phyloP scores from a whole-genome alignment of 148 eudicot species.

The Diospyros kaki region DNA sequence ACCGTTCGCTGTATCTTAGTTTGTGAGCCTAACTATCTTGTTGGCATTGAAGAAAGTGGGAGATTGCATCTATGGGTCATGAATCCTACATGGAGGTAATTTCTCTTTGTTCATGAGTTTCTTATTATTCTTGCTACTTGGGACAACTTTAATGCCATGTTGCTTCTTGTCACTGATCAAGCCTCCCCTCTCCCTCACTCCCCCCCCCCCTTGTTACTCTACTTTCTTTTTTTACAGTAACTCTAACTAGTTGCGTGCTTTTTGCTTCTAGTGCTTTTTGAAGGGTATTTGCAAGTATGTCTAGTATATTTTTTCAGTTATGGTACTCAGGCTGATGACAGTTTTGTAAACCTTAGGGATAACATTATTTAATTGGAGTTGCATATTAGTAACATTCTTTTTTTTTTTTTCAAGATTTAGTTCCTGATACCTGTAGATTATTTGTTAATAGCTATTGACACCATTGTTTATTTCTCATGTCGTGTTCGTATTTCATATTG shows the following conservation, averaged over 20 bases:
- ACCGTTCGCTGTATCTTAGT: constrained; percentile 59
- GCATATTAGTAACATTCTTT: constrained; percentile 1
- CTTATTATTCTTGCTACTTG: background rate
- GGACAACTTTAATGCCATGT: constrained; percentile 3
- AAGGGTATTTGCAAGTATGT: background rate
- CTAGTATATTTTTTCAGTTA: background rate
- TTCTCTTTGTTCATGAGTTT: background rate
- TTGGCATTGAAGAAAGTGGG: constrained; percentile 84
- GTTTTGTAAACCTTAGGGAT: background rate
- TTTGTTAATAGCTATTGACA: background rate
- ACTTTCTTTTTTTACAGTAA: background rate
- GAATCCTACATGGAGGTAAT: constrained; percentile 90
- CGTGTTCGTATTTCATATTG: background rate
- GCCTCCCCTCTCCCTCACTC: background rate
- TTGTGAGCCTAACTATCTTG: constrained; percentile 65
- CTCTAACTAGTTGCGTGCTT: background rate
- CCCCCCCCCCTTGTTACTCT: background rate
- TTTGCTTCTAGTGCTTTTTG: background rate
- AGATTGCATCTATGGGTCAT: constrained; percentile 81
- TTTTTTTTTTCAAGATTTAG: background rate
- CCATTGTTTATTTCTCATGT: background rate
- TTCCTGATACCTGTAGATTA: background rate
- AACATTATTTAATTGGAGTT: background rate
- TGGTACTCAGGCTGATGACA: constrained; percentile 2
- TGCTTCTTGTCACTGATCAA: background rate